Conservation (phyloP, 2,329 filamentous ascomycete genomes). For the Pyricularia sp. region DNA sequence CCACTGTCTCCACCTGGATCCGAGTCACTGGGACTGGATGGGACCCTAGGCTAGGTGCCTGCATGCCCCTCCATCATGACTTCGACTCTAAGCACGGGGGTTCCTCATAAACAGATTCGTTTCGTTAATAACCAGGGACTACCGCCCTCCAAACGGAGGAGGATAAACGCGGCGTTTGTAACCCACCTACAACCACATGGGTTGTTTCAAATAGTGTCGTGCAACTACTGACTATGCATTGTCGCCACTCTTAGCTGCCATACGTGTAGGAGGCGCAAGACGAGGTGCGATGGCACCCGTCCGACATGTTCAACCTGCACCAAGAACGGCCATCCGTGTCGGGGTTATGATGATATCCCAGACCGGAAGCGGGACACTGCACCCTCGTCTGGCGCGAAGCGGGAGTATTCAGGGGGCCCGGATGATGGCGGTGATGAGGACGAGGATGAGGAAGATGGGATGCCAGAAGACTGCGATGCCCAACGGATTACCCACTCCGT, state of each 20-base stretch:
- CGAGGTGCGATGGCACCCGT: conserved; percentile 64
- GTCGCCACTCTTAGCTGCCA: neutral
- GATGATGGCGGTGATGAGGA: conserved; percentile 24
- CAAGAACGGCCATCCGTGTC: conserved; percentile 60
- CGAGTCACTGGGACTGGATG: neutral
- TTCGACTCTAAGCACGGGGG: conserved; percentile 17
- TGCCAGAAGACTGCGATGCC: conserved; percentile 19
- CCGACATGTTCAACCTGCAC: conserved; percentile 64
- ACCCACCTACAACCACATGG: neutral
- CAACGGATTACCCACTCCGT: neutral
- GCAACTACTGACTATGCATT: neutral
- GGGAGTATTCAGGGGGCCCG: conserved; percentile 10
- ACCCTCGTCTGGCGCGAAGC: conserved; percentile 10
- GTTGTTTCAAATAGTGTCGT: neutral
- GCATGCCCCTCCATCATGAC: neutral
- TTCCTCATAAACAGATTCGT: conserved; percentile 53
- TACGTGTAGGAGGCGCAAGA: conserved; percentile 59
- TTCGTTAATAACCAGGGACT: conserved; percentile 79
- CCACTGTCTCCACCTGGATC: neutral
- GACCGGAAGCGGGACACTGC: conserved; percentile 32
- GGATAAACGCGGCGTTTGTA: conserved; percentile 70
- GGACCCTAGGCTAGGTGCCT: neutral
- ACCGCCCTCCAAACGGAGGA: conserved; percentile 67
- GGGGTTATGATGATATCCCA: conserved; percentile 52
- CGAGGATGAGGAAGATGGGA: conserved; percentile 25